These are phyloP conservation scores for Deinandra increscens DNA, from an alignment of 129 eudicot species.

Conservation along the genomic window DNA sequence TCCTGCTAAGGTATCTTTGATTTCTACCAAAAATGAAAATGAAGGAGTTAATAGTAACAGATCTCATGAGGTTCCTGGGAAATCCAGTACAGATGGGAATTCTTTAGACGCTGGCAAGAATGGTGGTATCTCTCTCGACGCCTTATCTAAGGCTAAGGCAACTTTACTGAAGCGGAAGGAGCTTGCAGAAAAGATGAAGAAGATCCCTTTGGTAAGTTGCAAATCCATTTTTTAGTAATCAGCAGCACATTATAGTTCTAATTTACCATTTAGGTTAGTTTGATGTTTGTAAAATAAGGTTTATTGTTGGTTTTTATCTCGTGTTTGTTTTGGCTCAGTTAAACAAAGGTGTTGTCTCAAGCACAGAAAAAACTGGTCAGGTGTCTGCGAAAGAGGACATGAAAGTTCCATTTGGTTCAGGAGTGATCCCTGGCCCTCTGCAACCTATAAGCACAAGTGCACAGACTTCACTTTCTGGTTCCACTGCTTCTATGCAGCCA, in stretches of 20 bases:
- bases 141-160: constrained; percentile 85
- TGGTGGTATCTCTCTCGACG: constrained; percentile 79
- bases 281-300: not conserved
- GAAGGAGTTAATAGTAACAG: constrained; percentile 98
- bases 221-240: not conserved
- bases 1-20: constrained; percentile 87
- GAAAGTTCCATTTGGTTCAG: constrained; percentile 40
- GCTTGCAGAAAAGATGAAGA: constrained; percentile 74
- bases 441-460: constrained; percentile 26
- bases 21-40: constrained; percentile 96
- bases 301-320: not conserved
- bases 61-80: constrained; percentile 99
- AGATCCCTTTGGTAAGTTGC: constrained; percentile 59
- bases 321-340: constrained; percentile 38
- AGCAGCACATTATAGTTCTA: not conserved
- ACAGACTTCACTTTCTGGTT: constrained; percentile 29
- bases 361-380: constrained; percentile 38
- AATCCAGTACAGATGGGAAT: constrained; percentile 99
- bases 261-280: not conserved
- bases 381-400: constrained; percentile 40
- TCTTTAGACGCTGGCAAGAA: constrained; percentile 66
- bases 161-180: constrained; percentile 81
- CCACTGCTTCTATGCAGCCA: constrained; percentile 37
- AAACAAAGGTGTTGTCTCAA: constrained; percentile 51
- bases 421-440: constrained; percentile 41